Evolutionary conservation across 495 filamentous ascomycete species (phyloP).

Genomic region (Penicillium manginii): DNA sequence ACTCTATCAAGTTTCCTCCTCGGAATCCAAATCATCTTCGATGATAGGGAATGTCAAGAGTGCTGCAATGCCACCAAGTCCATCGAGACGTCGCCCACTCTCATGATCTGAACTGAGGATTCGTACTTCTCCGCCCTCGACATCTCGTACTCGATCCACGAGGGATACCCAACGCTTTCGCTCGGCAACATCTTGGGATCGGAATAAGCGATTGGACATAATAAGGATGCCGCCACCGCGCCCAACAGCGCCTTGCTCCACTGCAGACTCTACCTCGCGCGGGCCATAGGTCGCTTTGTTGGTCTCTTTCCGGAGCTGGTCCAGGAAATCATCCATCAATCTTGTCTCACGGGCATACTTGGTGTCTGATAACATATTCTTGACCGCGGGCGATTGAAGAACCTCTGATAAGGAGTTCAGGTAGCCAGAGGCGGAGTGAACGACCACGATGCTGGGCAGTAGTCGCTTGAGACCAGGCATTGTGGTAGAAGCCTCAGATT

Average conservation of each 20-base stretch:
- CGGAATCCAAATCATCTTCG: conserved; percentile 55
- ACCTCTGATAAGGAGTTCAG: conserved; percentile 86
- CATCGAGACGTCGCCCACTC: conserved; percentile 85
- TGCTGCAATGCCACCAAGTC: conserved; percentile 84
- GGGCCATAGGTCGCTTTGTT: conserved; percentile 91
- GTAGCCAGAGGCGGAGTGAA: conserved; percentile 84
- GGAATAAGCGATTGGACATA: conserved; percentile 83
- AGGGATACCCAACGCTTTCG: conserved; percentile 81
- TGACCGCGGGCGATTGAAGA: conserved; percentile 76
- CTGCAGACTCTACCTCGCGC: conserved; percentile 80
- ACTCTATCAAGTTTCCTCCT: conserved; percentile 29
- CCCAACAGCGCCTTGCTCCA: conserved; percentile 87
- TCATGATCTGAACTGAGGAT: conserved; percentile 92
- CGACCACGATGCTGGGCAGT: conserved; percentile 70
- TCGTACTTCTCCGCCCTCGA: conserved; percentile 82
- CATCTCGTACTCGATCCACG: conserved; percentile 87
- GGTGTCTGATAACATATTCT: conserved; percentile 75
- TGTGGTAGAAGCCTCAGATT: conserved; percentile 61
- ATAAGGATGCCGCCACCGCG: conserved; percentile 81
- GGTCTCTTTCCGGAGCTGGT: conserved; percentile 81
- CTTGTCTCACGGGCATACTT: conserved; percentile 83
- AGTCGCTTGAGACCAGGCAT: conserved; percentile 65
- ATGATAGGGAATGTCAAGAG: conserved; percentile 87
- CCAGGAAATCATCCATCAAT: conserved; percentile 85
- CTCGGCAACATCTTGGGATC: conserved; percentile 78